Percentiles rank a stretch among this genome's conserved stretches.
Evolutionary conservation across 2,329 filamentous ascomycete species (phyloP).

Genomic region (Penicillium sp.): DNA sequence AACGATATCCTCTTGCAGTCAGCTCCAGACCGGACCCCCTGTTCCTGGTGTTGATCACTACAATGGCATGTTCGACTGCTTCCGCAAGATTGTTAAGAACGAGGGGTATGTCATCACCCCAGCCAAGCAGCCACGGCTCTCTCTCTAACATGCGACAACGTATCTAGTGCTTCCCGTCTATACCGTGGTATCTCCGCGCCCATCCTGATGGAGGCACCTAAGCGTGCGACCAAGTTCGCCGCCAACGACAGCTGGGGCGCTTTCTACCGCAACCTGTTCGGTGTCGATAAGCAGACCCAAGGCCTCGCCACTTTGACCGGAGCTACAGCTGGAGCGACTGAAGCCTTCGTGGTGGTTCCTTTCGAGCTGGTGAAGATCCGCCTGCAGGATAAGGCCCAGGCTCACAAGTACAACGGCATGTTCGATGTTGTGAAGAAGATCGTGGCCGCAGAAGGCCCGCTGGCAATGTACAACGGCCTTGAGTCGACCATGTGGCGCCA

Average conservation of each 20-base stretch:
- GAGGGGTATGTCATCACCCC: slow-evolving; percentile 67
- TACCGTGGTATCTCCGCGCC: slow-evolving; percentile 95
- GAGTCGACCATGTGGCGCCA: slow-evolving; percentile 97
- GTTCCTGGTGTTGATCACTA: slow-evolving; percentile 74
- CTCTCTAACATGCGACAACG: neutral
- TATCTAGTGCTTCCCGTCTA: slow-evolving; percentile 71
- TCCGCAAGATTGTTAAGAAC: slow-evolving; percentile 92
- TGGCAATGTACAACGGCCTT: slow-evolving; percentile 93
- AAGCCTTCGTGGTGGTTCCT: slow-evolving; percentile 94
- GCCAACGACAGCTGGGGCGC: slow-evolving; percentile 98
- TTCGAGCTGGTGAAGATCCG: slow-evolving; percentile 99
- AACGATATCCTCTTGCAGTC: slow-evolving; percentile 51
- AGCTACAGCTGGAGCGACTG: slow-evolving; percentile 90
- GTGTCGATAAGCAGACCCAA: slow-evolving; percentile 83
- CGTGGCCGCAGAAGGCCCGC: slow-evolving; percentile 73
- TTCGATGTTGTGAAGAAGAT: slow-evolving; percentile 61
- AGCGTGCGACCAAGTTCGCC: slow-evolving; percentile 96
- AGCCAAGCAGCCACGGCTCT: neutral
- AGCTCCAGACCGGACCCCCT: slow-evolving; percentile 75
- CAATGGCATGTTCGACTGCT: slow-evolving; percentile 97
- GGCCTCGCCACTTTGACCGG: slow-evolving; percentile 88
- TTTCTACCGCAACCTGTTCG: slow-evolving; percentile 86
- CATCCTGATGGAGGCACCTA: slow-evolving; percentile 96
- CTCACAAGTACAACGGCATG: slow-evolving; percentile 64
- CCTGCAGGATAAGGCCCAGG: slow-evolving; percentile 90